These are phyloP conservation scores for Elsinoe arachidis DNA, from an alignment of 2,329 filamentous ascomycete species.

Conservation along the genomic window DNA sequence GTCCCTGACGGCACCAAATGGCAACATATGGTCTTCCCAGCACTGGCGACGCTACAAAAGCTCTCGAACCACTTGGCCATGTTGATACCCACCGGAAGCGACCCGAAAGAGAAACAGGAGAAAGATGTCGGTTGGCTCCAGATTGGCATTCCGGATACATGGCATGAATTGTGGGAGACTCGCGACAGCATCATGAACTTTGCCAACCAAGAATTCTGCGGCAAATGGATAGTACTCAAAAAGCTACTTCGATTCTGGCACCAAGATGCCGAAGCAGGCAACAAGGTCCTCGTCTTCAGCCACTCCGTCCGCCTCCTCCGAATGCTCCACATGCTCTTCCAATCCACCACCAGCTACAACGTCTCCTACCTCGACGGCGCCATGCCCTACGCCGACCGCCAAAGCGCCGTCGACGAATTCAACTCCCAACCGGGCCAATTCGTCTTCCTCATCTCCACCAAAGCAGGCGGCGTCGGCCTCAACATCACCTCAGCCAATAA, in stretches of 20 bases:
- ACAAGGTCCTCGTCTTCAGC: conserved; percentile 93
- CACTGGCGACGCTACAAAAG: conserved; percentile 74
- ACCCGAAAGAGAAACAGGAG: conserved; percentile 63
- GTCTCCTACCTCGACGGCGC: conserved; percentile 85
- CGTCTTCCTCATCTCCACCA: conserved; percentile 91
- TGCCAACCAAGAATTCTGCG: conserved; percentile 83
- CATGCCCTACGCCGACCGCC: conserved; percentile 73
- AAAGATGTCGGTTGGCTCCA: conserved; percentile 67
- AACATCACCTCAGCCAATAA: conserved; percentile 98
- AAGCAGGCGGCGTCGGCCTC: conserved; percentile 82
- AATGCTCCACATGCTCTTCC: conserved; percentile 78
- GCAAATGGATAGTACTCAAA: conserved; percentile 89
- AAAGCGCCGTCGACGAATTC: conserved; percentile 77
- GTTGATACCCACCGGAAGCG: conserved; percentile 60
- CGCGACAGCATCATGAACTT: conserved; percentile 73
- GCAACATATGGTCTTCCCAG: conserved; percentile 75
- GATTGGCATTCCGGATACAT: conserved; percentile 64
- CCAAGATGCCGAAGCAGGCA: conserved; percentile 46
- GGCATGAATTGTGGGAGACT: conserved; percentile 63
- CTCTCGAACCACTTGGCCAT: conserved; percentile 88
- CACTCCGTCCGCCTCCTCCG: conserved; percentile 79
- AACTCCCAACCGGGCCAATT: conserved; percentile 82
- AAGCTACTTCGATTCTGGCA: conserved; percentile 87
- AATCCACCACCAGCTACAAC: conserved; percentile 73
- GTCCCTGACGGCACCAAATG: conserved; percentile 58